Percentiles rank a stretch among this genome's conserved stretches.
Evolutionary conservation across 768 basidiomycete genomes (phyloP).

Genomic region (Filobasidium wieringae): DNA sequence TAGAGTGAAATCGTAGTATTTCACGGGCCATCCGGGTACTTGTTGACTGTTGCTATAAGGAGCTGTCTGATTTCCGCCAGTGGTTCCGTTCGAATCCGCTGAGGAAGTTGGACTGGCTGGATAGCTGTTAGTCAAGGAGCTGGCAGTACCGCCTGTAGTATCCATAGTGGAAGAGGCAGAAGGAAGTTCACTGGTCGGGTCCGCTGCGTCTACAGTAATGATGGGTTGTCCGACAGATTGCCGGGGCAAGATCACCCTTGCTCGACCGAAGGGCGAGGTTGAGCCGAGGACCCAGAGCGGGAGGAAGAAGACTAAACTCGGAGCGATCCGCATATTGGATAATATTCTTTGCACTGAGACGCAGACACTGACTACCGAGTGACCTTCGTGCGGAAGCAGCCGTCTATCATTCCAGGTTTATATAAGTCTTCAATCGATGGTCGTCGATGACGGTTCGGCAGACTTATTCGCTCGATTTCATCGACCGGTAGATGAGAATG

Average conservation of each 20-base stretch:
- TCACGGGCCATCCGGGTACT: slow-evolving; percentile 2
- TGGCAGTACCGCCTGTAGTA: background rate
- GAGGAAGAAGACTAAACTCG: too few relatives aligned
- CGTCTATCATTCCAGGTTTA: too few relatives aligned
- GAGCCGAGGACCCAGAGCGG: too few relatives aligned
- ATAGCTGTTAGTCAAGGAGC: background rate
- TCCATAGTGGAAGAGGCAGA: background rate
- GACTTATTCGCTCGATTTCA: too few relatives aligned
- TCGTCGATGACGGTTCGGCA: too few relatives aligned
- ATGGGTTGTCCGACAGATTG: background rate
- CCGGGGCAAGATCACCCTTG: background rate
- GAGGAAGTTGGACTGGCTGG: background rate
- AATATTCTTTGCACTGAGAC: too few relatives aligned
- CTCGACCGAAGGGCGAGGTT: too few relatives aligned
- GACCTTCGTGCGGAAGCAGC: too few relatives aligned
- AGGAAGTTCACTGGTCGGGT: background rate
- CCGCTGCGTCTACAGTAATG: background rate
- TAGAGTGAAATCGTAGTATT: slow-evolving; percentile 5
- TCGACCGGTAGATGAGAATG: too few relatives aligned
- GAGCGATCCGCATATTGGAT: too few relatives aligned
- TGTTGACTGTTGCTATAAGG: background rate
- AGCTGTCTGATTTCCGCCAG: background rate
- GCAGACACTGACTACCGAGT: too few relatives aligned
- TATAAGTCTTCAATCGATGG: too few relatives aligned
- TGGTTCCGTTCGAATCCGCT: background rate